Evolutionary conservation across 176 grass and related monocot species (phyloP).

Genomic region (Tuctoria greenei): DNA sequence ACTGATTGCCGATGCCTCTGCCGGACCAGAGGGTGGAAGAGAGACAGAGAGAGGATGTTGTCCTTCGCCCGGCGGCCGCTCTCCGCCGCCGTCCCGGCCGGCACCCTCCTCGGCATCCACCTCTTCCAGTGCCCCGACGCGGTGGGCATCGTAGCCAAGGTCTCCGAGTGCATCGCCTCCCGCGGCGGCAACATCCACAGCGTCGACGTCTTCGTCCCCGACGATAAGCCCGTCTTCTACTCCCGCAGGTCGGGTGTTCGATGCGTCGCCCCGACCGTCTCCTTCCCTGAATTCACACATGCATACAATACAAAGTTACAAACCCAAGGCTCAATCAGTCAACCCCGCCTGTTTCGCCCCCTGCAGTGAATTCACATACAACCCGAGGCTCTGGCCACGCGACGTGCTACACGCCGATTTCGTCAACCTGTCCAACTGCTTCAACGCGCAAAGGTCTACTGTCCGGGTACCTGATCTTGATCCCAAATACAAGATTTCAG

Average conservation of each 20-base stretch:
- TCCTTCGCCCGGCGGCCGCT: constrained; percentile 15
- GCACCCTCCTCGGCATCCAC: constrained; percentile 32
- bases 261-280: neutral
- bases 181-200: constrained; percentile 84
- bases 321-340: neutral
- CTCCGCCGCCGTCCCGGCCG: neutral
- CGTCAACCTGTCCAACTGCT: constrained; percentile 49
- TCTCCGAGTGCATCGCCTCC: constrained; percentile 88
- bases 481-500: constrained; percentile 79
- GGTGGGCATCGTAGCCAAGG: constrained; percentile 71
- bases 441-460: constrained; percentile 57
- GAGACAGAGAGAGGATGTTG: neutral
- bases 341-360: neutral
- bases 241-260: constrained; percentile 50
- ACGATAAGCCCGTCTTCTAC: constrained; percentile 68
- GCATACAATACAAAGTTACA: neutral
- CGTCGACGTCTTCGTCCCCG: constrained; percentile 91
- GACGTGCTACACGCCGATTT: constrained; percentile 63
- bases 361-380: constrained; percentile 77
- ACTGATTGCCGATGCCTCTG: neutral
- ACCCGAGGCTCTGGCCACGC: constrained; percentile 58
- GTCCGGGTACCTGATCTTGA: constrained; percentile 72
- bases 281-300: neutral
- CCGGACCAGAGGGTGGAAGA: neutral
- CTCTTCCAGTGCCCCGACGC: constrained; percentile 29